These are phyloP conservation scores for Exophiala lecanii-corni DNA, from an alignment of 2,329 filamentous ascomycete genomes.

Conservation along the genomic window DNA sequence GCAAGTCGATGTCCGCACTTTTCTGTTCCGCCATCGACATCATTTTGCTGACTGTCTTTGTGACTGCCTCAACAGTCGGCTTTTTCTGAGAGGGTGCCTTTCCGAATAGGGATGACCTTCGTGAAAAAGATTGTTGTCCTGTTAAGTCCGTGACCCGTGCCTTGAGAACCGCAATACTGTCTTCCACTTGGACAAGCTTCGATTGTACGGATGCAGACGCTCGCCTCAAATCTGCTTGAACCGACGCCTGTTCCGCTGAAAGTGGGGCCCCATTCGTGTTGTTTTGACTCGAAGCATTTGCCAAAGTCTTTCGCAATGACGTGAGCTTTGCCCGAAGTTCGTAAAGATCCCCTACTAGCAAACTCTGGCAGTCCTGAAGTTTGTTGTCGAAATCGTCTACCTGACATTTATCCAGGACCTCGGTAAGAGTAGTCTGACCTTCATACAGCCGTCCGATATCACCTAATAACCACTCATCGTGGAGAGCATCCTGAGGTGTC, in stretches of 20 bases:
- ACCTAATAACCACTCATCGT: constrained; percentile 66
- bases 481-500: constrained; percentile 64
- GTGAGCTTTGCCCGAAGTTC: constrained; percentile 70
- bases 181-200: constrained; percentile 72
- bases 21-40: constrained; percentile 87
- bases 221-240: constrained; percentile 77
- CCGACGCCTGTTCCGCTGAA: constrained; percentile 74
- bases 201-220: constrained; percentile 71
- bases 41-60: constrained; percentile 88
- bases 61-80: constrained; percentile 87
- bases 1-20: constrained; percentile 81
- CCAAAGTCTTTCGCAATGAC: constrained; percentile 72
- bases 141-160: constrained; percentile 64
- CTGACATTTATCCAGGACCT: constrained; percentile 61
- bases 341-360: constrained; percentile 63
- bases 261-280: constrained; percentile 66
- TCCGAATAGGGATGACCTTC: constrained; percentile 31
- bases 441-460: constrained; percentile 67
- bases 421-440: constrained; percentile 62
- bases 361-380: constrained; percentile 61
- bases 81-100: constrained; percentile 44
- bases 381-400: constrained; percentile 66
- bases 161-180: constrained; percentile 71
- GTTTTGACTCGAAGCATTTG: constrained; percentile 65
- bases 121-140: constrained; percentile 47